Evolutionary conservation across 805 yeast genomes (phyloP).

Genomic region (Ogataea salicorniae): DNA sequence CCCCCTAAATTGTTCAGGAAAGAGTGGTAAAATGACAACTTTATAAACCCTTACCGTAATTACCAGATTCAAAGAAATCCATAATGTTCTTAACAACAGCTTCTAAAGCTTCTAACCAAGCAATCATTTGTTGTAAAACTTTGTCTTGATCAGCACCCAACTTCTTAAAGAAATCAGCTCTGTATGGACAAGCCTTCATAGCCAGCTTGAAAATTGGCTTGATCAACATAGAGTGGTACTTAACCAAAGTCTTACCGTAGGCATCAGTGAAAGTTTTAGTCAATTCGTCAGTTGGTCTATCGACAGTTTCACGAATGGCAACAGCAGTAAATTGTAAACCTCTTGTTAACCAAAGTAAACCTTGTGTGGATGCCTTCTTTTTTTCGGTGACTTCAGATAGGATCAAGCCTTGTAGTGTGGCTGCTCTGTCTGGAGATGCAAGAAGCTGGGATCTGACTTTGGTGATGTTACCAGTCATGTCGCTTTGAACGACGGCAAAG

Average conservation of each 20-base stretch:
- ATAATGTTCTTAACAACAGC: conserved; percentile 65
- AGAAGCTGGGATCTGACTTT: conserved; percentile 66
- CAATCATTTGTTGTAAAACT: conserved; percentile 58
- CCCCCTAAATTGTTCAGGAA: background rate
- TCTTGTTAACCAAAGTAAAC: conserved; percentile 78
- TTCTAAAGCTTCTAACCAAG: conserved; percentile 77
- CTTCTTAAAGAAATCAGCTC: conserved; percentile 78
- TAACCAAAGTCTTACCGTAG: conserved; percentile 73
- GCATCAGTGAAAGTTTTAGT: conserved; percentile 77
- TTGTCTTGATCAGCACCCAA: conserved; percentile 70
- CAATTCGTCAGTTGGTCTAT: conserved; percentile 59
- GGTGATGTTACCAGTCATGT: conserved; percentile 80
- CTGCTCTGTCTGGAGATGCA: conserved; percentile 55
- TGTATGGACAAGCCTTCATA: conserved; percentile 92
- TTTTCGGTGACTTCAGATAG: conserved; percentile 63
- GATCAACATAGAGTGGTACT: conserved; percentile 76
- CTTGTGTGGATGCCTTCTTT: conserved; percentile 82
- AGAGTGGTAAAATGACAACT: background rate
- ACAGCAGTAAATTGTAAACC: conserved; percentile 89
- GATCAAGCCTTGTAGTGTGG: conserved; percentile 75
- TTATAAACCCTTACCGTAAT: conserved; percentile 84
- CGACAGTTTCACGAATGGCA: conserved; percentile 77
- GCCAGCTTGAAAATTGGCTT: conserved; percentile 89
- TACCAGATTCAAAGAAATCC: conserved; percentile 72
- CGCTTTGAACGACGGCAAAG: conserved; percentile 77